These are phyloP conservation scores for Stephania japonica DNA, from an alignment of 164 flowering plant genomes.

Conservation along the genomic window DNA sequence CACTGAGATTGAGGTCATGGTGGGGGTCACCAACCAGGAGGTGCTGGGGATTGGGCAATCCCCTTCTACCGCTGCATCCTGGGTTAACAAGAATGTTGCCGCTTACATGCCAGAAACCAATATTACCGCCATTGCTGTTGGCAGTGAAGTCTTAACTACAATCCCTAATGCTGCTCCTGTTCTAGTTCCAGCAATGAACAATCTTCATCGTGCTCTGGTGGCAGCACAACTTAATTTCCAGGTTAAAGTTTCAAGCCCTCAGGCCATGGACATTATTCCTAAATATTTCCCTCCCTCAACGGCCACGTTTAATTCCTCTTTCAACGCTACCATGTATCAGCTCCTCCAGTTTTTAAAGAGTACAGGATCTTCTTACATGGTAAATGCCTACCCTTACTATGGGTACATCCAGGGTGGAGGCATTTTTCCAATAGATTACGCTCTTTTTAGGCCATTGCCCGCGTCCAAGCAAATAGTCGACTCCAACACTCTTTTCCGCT, in stretches of 20 bases:
- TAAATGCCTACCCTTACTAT: constrained; percentile 81
- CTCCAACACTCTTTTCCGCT: constrained; percentile 85
- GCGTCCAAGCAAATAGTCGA: constrained; percentile 78
- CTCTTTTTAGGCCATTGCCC: constrained; percentile 66
- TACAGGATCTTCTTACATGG: constrained; percentile 69
- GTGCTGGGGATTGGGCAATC: constrained; percentile 60
- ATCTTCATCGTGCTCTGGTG: constrained; percentile 37
- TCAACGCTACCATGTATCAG: constrained; percentile 66
- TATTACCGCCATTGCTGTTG: constrained; percentile 80
- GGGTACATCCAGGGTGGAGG: constrained; percentile 65
- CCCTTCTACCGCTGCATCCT: constrained; percentile 62
- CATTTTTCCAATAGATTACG: constrained; percentile 81
- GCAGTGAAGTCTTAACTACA: constrained; percentile 73
- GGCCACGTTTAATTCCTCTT: constrained; percentile 69
- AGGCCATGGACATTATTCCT: constrained; percentile 67
- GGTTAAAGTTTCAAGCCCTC: constrained; percentile 44
- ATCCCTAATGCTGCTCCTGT: constrained; percentile 66
- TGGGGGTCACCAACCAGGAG: constrained; percentile 67
- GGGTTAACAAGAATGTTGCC: constrained; percentile 70
- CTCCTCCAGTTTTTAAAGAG: constrained; percentile 72
- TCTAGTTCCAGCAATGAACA: constrained; percentile 64
- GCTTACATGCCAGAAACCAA: constrained; percentile 69
- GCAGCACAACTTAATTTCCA: constrained; percentile 27
- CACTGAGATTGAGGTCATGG: constrained; percentile 67
- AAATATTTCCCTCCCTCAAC: constrained; percentile 82